Percentiles rank a stretch among this genome's conserved stretches.
phyloP scores from a whole-genome alignment of 305 asterid genomes.

The Solanum hybrid region DNA sequence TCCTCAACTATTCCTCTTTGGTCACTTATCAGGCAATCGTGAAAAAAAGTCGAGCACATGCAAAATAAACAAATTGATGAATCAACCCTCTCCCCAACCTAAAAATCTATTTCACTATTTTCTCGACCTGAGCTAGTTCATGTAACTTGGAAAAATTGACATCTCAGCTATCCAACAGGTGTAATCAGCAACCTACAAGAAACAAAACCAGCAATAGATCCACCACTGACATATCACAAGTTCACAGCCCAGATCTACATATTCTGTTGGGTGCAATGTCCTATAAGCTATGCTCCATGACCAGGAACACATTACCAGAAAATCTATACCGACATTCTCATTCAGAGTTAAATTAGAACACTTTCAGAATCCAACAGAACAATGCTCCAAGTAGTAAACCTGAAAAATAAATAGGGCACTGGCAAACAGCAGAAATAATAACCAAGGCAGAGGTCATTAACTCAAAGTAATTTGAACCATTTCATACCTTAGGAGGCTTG shows the following conservation, averaged over 20 bases:
- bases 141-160: background rate
- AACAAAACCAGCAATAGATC: background rate
- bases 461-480: background rate
- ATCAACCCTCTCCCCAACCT: background rate
- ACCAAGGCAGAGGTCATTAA: background rate
- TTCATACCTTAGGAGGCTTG: constrained; percentile 62
- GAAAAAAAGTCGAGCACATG: background rate
- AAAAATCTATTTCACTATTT: background rate
- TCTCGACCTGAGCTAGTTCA: background rate
- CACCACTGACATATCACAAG: background rate
- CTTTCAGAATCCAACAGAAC: background rate
- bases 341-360: background rate
- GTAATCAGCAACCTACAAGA: background rate
- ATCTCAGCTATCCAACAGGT: background rate
- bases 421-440: background rate
- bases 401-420: background rate
- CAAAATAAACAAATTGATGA: background rate
- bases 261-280: background rate
- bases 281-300: background rate
- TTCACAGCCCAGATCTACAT: background rate
- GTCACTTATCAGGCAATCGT: background rate
- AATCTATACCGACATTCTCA: background rate
- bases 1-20: background rate
- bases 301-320: background rate
- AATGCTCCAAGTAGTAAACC: background rate